Base-by-base conservation (phyloP, 2,329 filamentous ascomycete genomes). In the Fusarium tupiense region DNA sequence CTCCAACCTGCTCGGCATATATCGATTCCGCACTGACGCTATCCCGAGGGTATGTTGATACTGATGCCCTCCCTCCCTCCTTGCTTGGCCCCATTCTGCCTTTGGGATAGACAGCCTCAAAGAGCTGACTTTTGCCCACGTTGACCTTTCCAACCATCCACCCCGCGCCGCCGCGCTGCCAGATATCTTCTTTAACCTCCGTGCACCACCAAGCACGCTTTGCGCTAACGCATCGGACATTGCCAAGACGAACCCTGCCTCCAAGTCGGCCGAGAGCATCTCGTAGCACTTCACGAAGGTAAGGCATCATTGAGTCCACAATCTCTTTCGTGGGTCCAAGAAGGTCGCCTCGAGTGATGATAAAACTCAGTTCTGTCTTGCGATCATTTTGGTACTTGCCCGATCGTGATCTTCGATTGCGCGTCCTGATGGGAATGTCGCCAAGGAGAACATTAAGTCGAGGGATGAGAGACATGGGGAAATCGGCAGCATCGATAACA, bases 81-180 rank as follows among this genome's bases (percentile, higher is more conserved):
- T 71, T 77, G 10, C 49, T 56, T 17, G 78, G 74, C 66, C 83
- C 86, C 84, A 86, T 88, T 41, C 87, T 87, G 33, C 91, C 91
- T 86, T 93, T 96, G 8, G 97, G 96, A 78, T 95, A 98, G 13
- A 98, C 91, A 9, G 91, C 89, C 76, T 96, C 92, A 69, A 98
- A 97, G 5, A 99, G 88, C 79, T 93, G 92, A 77, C 96, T 98
- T 84, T 99, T 99, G 31, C 96, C 97, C 6, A 98, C 97, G 80
- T 99, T 99, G 72, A 95, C 94, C 82, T 98, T 98, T n/a, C 96
- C 96, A 6, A 99, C 93, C 87, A 99, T 92, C 96, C 96, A 99
- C 22, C 93, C 92, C 22, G 92, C 96, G 9, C 96, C 96, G 8
- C 94, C 95, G 56, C 94, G 90, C 49, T 91, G 85, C 88, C 91